These are phyloP conservation scores for Xylariaceae sp. DNA, from an alignment of 2,329 filamentous ascomycete species.

Conservation along the genomic window DNA sequence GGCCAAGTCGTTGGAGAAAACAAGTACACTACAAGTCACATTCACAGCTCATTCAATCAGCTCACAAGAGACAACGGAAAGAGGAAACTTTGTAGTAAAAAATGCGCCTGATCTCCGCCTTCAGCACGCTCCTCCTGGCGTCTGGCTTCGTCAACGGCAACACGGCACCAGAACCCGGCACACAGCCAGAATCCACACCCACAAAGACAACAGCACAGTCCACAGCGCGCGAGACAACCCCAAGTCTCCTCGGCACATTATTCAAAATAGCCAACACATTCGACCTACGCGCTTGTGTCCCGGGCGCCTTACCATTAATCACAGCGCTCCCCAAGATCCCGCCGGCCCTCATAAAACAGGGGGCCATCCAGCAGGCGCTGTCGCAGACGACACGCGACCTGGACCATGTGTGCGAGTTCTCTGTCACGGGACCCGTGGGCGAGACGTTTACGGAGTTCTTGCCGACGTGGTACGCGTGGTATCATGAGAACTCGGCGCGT, in stretches of 20 bases:
- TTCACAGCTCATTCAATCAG: not conserved
- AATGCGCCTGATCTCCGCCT: slow-evolving; percentile 12
- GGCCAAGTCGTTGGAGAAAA: too few species aligned
- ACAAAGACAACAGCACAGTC: slow-evolving; percentile 7
- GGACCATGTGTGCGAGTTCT: slow-evolving; percentile 25
- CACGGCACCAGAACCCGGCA: slow-evolving; percentile 14
- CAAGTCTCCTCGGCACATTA: slow-evolving; percentile 16
- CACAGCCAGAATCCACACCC: slow-evolving; percentile 5
- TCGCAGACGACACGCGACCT: slow-evolving; percentile 25
- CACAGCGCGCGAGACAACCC: slow-evolving; percentile 12
- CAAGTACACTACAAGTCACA: too few species aligned
- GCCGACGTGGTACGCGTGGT: slow-evolving; percentile 27
- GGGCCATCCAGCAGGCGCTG: slow-evolving; percentile 23
- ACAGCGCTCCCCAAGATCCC: slow-evolving; percentile 24
- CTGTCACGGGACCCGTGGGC: slow-evolving; percentile 23
- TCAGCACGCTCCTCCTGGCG: slow-evolving; percentile 11
- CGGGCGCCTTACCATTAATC: slow-evolving; percentile 22
- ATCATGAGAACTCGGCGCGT: slow-evolving; percentile 17
- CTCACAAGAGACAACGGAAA: not conserved
- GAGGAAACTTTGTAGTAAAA: not conserved
- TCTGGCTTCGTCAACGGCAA: slow-evolving; percentile 7
- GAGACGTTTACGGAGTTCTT: slow-evolving; percentile 22
- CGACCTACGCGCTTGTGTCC: slow-evolving; percentile 21
- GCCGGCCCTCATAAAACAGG: slow-evolving; percentile 18
- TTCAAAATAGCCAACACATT: slow-evolving; percentile 20